Evolutionary conservation across 2,329 filamentous ascomycete species (phyloP).

Genomic region (Verticillium alfalfae): DNA sequence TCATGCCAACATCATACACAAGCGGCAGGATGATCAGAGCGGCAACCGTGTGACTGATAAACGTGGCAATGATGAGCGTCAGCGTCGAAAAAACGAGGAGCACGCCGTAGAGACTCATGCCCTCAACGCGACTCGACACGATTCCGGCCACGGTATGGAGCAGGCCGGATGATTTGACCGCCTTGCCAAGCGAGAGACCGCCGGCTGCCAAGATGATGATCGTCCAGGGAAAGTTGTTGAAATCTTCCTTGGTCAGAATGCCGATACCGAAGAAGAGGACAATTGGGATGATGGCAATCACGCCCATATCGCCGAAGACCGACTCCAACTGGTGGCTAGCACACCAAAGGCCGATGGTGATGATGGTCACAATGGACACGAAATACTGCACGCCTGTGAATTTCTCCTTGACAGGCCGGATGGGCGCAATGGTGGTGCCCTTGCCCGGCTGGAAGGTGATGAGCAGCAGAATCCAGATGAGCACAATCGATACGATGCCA

Average conservation of each 20-base stretch:
- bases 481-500: conserved; percentile 77
- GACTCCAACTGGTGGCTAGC: conserved; percentile 81
- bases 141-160: conserved; percentile 77
- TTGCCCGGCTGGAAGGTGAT: conserved; percentile 78
- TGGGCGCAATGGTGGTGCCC: conserved; percentile 85
- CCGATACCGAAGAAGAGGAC: conserved; percentile 95
- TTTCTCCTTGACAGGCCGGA: conserved; percentile 80
- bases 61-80: conserved; percentile 90
- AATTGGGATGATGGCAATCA: conserved; percentile 93
- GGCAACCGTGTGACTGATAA: conserved; percentile 96
- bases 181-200: conserved; percentile 85
- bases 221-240: conserved; percentile 99
- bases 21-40: conserved; percentile 91
- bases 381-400: conserved; percentile 92
- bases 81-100: conserved; percentile 78
- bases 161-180: conserved; percentile 87
- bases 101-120: conserved; percentile 79
- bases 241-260: conserved; percentile 96
- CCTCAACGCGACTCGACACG: conserved; percentile 70
- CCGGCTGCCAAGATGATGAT: conserved; percentile 98
- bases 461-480: conserved; percentile 86
- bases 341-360: conserved; percentile 89
- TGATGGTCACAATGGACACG: conserved; percentile 74
- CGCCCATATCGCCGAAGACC: conserved; percentile 95
- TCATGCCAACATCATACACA: conserved; percentile 76